phyloP scores from a whole-genome alignment of 1,139 yeast species.

The Kodamaea derodonti region DNA sequence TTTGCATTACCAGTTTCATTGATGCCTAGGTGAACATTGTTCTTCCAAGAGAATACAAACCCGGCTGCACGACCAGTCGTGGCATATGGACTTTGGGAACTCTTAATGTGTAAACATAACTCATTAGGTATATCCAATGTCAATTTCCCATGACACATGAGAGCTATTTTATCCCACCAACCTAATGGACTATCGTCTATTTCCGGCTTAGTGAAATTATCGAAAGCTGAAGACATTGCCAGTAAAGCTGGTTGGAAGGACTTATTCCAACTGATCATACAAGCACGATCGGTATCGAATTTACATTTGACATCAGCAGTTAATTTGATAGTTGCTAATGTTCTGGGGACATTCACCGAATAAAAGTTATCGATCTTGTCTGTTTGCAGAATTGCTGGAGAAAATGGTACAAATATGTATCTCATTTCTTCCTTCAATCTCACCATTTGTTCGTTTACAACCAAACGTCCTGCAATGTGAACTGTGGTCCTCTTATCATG shows the following conservation, averaged over 20 bases:
- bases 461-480: constrained; percentile 33
- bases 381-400: constrained; percentile 32
- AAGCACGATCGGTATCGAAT: constrained; percentile 35
- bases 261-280: constrained; percentile 43
- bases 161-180: constrained; percentile 53
- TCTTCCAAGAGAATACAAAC: constrained; percentile 73
- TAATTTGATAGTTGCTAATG: constrained; percentile 44
- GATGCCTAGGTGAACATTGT: constrained; percentile 55
- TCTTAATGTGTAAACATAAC: constrained; percentile 52
- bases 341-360: constrained; percentile 38
- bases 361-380: constrained; percentile 32
- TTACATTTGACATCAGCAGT: constrained; percentile 33
- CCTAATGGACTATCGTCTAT: constrained; percentile 87
- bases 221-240: constrained; percentile 40
- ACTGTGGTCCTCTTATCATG: constrained; percentile 25
- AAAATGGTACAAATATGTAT: constrained; percentile 42
- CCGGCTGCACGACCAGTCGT: constrained; percentile 73
- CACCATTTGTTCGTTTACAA: constrained; percentile 41
- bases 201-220: constrained; percentile 63
- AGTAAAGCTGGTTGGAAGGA: constrained; percentile 39
- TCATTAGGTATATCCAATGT: constrained; percentile 52
- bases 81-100: constrained; percentile 74
- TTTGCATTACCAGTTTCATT: constrained; percentile 62
- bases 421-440: constrained; percentile 39
- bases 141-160: constrained; percentile 45